Conservation (phyloP, 1,139 yeast genomes). For the Geotrichum fermentans region DNA sequence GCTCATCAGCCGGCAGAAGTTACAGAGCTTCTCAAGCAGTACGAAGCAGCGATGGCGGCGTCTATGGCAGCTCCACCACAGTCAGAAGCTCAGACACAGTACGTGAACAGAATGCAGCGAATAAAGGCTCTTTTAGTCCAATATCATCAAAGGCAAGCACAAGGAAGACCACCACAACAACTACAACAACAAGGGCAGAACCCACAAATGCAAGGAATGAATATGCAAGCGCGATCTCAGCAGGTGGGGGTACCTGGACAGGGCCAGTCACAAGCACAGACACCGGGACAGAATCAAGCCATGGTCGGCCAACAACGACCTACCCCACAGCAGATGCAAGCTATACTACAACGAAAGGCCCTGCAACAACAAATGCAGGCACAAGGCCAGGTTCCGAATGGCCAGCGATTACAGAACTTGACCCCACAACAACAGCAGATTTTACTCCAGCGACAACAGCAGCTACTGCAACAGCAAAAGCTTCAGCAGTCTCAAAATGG, state of each 20-base stretch:
- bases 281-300: not conserved
- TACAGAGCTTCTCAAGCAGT: constrained; percentile 12
- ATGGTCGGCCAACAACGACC: constrained; percentile 13
- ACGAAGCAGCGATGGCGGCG: constrained; percentile 13
- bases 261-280: not conserved
- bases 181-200: constrained; percentile 1
- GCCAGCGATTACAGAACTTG: constrained; percentile 12
- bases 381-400: constrained; percentile 14
- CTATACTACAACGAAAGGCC: constrained; percentile 3
- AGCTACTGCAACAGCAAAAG: constrained; percentile 38
- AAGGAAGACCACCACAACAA: not conserved
- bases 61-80: constrained; percentile 18
- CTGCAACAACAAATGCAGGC: constrained; percentile 8
- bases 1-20: constrained; percentile 9
- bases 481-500: not conserved
- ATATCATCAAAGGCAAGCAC: constrained; percentile 7
- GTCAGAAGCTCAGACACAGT: constrained; percentile 16
- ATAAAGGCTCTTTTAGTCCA: constrained; percentile 15
- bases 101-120: constrained; percentile 10
- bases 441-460: constrained; percentile 54
- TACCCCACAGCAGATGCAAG: constrained; percentile 17
- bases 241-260: not conserved
- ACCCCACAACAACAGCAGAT: constrained; percentile 52
- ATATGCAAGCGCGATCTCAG: not conserved
- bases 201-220: not conserved